Percentiles rank a stretch among this genome's conserved stretches.
phyloP scores from a whole-genome alignment of 1,139 yeast genomes.

The Arxiozyma heterogenica region DNA sequence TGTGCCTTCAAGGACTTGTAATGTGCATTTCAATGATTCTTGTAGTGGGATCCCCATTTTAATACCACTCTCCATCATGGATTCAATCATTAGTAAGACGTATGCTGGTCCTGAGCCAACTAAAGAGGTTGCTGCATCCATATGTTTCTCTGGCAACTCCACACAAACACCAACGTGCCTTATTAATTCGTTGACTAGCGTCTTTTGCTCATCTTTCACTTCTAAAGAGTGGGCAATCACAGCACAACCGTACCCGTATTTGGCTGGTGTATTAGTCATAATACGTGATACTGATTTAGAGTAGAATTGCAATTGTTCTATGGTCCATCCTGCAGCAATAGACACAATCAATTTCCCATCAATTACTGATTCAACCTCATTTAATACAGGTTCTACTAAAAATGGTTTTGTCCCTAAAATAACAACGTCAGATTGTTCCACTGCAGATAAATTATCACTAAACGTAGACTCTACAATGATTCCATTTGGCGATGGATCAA shows the following conservation, averaged over 20 bases:
- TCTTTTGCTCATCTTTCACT: constrained; percentile 41
- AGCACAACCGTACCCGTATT: constrained; percentile 87
- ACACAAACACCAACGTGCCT: constrained; percentile 61
- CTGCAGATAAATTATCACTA: constrained; percentile 51
- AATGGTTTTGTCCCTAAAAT: constrained; percentile 84
- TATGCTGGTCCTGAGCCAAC: constrained; percentile 98
- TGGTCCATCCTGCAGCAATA: constrained; percentile 86
- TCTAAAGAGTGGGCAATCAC: constrained; percentile 61
- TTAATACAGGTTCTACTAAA: constrained; percentile 52
- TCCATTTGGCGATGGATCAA: constrained; percentile 33
- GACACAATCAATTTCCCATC: constrained; percentile 64
- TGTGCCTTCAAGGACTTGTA: constrained; percentile 94
- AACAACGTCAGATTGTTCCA: constrained; percentile 55
- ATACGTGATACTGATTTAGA: constrained; percentile 65
- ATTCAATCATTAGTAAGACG: constrained; percentile 79
- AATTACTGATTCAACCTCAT: constrained; percentile 36
- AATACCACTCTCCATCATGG: constrained; percentile 89
- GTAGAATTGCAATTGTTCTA: constrained; percentile 50
- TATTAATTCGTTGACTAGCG: constrained; percentile 48
- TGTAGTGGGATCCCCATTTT: constrained; percentile 89
- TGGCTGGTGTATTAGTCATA: constrained; percentile 98
- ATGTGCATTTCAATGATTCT: constrained; percentile 81
- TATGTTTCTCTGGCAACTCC: constrained; percentile 77
- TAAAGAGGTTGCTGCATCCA: constrained; percentile 93
- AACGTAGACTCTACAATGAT: constrained; percentile 45